phyloP scores from a whole-genome alignment of 192 early-diverging fungal genomes.

The Entomortierella chlamydospora region DNA sequence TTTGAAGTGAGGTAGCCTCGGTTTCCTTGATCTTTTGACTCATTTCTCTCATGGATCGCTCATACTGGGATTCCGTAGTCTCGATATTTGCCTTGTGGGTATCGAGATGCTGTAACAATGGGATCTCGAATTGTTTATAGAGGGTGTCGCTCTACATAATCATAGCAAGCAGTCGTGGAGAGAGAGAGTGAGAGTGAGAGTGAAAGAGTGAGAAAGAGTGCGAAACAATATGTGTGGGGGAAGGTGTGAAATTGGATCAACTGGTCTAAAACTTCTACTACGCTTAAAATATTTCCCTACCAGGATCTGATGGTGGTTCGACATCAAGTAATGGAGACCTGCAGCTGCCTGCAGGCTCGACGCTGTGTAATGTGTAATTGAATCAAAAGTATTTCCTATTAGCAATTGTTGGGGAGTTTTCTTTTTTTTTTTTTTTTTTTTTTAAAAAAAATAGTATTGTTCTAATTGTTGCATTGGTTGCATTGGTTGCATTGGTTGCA shows the following conservation, averaged over 20 bases:
- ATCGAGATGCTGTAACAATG: conserved; percentile 59
- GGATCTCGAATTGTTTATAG: conserved; percentile 61
- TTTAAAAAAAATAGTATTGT: too few species aligned
- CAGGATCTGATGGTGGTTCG: conserved; percentile 66
- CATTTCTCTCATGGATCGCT: conserved; percentile 55
- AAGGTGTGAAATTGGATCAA: too few species aligned
- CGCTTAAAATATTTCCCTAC: too few species aligned
- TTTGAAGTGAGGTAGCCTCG: conserved; percentile 57
- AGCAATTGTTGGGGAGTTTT: too few species aligned
- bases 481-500: too few species aligned
- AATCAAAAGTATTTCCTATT: too few species aligned
- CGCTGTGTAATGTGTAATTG: conserved; percentile 22
- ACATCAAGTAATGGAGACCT: conserved; percentile 63
- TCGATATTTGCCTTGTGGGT: conserved; percentile 56
- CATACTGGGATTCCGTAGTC: conserved; percentile 58
- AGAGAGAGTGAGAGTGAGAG: not conserved
- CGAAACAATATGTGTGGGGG: too few species aligned
- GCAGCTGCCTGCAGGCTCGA: conserved; percentile 60
- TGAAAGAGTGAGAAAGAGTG: too few species aligned
- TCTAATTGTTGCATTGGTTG: too few species aligned
- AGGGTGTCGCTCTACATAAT: conserved; percentile 52
- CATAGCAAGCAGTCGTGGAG: too few species aligned
- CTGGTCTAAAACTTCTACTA: too few species aligned
- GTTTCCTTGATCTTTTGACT: conserved; percentile 63
- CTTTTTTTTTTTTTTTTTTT: too few species aligned